Base-by-base conservation (phyloP, 805 yeast species). In the Spathaspora boniae region DNA sequence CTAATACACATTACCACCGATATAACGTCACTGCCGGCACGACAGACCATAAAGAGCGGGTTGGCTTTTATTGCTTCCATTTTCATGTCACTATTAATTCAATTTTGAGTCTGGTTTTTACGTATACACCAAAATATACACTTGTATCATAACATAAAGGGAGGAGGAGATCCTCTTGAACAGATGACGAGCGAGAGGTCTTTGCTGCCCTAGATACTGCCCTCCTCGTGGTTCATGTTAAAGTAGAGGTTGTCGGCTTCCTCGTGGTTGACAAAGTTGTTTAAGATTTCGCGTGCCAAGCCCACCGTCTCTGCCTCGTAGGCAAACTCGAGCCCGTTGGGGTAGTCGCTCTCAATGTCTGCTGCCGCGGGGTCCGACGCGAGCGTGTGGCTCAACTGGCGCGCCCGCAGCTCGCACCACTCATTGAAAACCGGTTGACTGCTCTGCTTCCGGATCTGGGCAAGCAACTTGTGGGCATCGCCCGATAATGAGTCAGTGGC, bases 231-330 rank as follows among this genome's bases (percentile, higher is more conserved):
- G 42, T 77, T 78, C 78, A 86, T 82, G 39, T 85, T 77, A 39
- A 73, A 61, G 53, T 77, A 85, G 42, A 86, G 60, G 35, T 78
- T 75, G 55, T 87, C 95, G 1, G 87, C 86, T 46, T 85, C 94
- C 44, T 83, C 88, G 48, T 80, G 80, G 4, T 86, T 82, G 8
- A 80, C 73, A 40, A 80, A 77, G 18, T 72, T 68, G 40, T 80
- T 86, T 36, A 87, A 61, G 14, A 86, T 72, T 43, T 80, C 85
- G 42, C 86, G 66, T 0, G 94, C 81, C 50, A 81, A 61, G 42
- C 80, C 86, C 25, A 82, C 76, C 3, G 78, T 76, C 38, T 75
- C 79, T 38, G 68, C 74, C 37, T 76, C 80, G 48, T 79, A 81
- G 5, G 77, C 72, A 40, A 78, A 70, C 48, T 80, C 86, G 9